Evolutionary conservation across 768 basidiomycete species (phyloP).

Genomic region (Calvatia gigantea): DNA sequence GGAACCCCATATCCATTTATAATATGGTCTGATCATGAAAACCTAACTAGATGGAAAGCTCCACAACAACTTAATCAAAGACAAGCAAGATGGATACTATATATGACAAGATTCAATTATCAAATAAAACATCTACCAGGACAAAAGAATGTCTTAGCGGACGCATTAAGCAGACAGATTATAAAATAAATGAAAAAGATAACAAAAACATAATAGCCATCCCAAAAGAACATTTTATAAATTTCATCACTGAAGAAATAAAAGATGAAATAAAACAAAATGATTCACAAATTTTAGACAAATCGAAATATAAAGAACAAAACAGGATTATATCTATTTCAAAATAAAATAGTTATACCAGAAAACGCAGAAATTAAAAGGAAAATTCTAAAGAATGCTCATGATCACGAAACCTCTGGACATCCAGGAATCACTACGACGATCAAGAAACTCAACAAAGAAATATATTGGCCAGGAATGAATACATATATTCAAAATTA

Average conservation of each 20-base stretch:
- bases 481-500: conserved; percentile 15
- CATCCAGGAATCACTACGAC: conserved; percentile 15
- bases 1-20: not conserved
- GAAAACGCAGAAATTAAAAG: not conserved
- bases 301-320: not conserved
- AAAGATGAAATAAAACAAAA: not conserved
- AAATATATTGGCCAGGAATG: conserved; percentile 23
- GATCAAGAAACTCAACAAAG: not conserved
- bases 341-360: conserved; percentile 2
- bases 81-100: not conserved
- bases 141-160: not conserved
- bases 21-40: not conserved
- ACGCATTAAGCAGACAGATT: not conserved
- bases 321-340: not conserved
- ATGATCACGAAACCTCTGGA: conserved; percentile 10
- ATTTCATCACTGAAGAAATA: not conserved
- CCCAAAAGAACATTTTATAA: not conserved
- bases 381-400: not conserved
- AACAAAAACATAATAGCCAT: not conserved
- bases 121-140: not conserved
- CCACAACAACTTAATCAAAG: conserved; percentile 1
- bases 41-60: not conserved
- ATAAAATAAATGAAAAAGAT: not conserved
- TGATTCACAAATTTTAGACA: not conserved
- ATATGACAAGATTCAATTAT: not conserved